Conservation (phyloP, 1,284 basidiomycete genomes). For the Phlebopus sp. region DNA sequence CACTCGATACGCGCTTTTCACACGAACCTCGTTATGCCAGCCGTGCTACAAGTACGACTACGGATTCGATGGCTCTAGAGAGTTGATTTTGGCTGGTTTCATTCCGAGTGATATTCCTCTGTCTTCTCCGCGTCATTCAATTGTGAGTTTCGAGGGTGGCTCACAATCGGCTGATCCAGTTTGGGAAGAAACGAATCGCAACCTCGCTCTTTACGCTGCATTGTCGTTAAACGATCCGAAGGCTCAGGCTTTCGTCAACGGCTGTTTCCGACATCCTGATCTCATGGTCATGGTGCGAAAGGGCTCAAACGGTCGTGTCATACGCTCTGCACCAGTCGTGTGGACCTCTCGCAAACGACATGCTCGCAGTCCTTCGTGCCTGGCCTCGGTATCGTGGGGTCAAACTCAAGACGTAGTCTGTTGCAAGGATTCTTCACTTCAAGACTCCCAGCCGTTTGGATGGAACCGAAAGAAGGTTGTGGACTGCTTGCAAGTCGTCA, state of each 20-base stretch:
- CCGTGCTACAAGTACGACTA: slow-evolving; percentile 21
- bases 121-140: slow-evolving; percentile 21
- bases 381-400: slow-evolving; percentile 25
- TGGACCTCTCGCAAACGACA: slow-evolving; percentile 29
- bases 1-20: slow-evolving; percentile 26
- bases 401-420: slow-evolving; percentile 9
- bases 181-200: slow-evolving; percentile 29
- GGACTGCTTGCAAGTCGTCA: slow-evolving; percentile 29
- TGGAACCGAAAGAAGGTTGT: slow-evolving; percentile 12
- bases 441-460: slow-evolving; percentile 23
- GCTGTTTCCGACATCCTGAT: slow-evolving; percentile 29
- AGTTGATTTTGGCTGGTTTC: slow-evolving; percentile 32
- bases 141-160: slow-evolving; percentile 22
- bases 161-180: slow-evolving; percentile 10
- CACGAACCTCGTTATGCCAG: slow-evolving; percentile 19
- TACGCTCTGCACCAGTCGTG: slow-evolving; percentile 21
- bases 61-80: slow-evolving; percentile 19
- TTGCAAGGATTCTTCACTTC: slow-evolving; percentile 18
- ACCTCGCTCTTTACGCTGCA: slow-evolving; percentile 21
- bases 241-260: slow-evolving; percentile 27
- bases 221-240: slow-evolving; percentile 29
- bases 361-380: slow-evolving; percentile 24
- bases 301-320: slow-evolving; percentile 25
- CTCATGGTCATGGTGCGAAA: slow-evolving; percentile 33
- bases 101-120: slow-evolving; percentile 23